phyloP scores from a whole-genome alignment of 139 green algal species.

The Chlorokybus atmophyticus region DNA sequence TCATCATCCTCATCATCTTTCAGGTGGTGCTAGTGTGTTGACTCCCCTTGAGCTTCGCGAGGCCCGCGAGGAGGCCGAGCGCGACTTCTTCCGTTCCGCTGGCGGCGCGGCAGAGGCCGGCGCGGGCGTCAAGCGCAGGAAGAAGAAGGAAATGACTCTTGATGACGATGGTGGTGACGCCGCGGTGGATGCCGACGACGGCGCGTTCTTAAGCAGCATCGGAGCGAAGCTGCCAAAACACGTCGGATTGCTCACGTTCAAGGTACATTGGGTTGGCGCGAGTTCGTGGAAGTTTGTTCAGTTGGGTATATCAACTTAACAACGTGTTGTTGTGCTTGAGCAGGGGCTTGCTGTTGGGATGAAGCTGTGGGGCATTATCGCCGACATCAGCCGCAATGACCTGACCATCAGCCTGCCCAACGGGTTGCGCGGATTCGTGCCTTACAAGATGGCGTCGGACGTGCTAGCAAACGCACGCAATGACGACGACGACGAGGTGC shows the following conservation, averaged over 20 bases:
- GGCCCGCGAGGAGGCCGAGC: conserved; percentile 13
- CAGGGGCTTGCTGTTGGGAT: conserved; percentile 11
- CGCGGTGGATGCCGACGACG: not conserved
- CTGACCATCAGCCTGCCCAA: conserved; percentile 66
- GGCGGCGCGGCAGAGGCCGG: too few species aligned
- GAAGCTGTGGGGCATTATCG: conserved; percentile 25
- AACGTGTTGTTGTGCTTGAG: conserved; percentile 1
- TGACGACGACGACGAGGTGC: conserved; percentile 14
- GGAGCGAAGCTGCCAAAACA: conserved; percentile 12
- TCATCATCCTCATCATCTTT: not conserved
- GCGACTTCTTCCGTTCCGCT: conserved; percentile 6
- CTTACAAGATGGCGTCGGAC: conserved; percentile 46
- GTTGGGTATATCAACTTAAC: too few species aligned
- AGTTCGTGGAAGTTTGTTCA: too few species aligned
- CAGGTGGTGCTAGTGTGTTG: conserved; percentile 6
- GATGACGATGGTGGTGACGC: not conserved
- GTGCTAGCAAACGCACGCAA: too few species aligned
- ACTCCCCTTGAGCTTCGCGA: conserved; percentile 14
- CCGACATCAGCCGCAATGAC: conserved; percentile 45
- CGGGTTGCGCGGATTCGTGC: conserved; percentile 55
- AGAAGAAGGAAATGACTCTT: not conserved
- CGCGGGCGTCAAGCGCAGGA: not conserved
- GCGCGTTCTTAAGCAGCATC: not conserved
- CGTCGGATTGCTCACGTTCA: conserved; percentile 21
- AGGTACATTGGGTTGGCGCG: conserved; percentile 1